Conservation (phyloP, 2,329 filamentous ascomycete species). For the Incumbomyces delicatus region DNA sequence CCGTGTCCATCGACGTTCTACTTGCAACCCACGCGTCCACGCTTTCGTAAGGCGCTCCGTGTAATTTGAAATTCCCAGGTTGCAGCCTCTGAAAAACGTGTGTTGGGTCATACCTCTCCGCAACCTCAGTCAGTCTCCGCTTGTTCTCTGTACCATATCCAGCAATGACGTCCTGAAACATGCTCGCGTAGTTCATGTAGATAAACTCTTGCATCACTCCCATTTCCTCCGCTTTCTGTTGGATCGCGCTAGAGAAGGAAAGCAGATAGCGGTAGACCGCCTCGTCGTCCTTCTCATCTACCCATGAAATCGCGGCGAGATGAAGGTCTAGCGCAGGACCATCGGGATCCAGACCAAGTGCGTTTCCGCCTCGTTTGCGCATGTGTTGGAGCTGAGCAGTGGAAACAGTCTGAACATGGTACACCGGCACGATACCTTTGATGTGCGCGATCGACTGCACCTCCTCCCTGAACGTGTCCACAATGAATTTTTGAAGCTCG, state of each 20-base stretch:
- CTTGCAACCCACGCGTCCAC: no score
- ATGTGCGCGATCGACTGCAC: no score
- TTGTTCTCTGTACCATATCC: constrained; percentile 33
- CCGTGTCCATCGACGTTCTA: no score
- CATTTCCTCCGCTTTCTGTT: background rate
- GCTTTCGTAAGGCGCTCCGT: background rate
- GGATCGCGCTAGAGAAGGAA: background rate
- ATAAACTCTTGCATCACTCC: constrained; percentile 14
- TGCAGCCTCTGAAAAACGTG: constrained; percentile 32
- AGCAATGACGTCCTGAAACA: constrained; percentile 33
- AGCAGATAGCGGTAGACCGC: background rate
- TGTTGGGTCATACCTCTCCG: constrained; percentile 32
- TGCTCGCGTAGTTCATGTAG: constrained; percentile 39
- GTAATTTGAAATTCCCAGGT: constrained; percentile 37
- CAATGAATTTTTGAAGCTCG: constrained; percentile 11
- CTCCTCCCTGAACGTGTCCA: constrained; percentile 19
- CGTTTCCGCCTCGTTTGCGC: background rate
- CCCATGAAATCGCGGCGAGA: background rate
- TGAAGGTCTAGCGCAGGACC: background rate
- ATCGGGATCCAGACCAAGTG: background rate
- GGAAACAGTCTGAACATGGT: background rate
- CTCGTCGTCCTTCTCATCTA: background rate
- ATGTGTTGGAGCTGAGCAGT: background rate
- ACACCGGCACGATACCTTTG: no score
- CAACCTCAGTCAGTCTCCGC: constrained; percentile 25